phyloP scores from a whole-genome alignment of 2,329 filamentous ascomycete genomes.

The Pyrenochaeta sp. region DNA sequence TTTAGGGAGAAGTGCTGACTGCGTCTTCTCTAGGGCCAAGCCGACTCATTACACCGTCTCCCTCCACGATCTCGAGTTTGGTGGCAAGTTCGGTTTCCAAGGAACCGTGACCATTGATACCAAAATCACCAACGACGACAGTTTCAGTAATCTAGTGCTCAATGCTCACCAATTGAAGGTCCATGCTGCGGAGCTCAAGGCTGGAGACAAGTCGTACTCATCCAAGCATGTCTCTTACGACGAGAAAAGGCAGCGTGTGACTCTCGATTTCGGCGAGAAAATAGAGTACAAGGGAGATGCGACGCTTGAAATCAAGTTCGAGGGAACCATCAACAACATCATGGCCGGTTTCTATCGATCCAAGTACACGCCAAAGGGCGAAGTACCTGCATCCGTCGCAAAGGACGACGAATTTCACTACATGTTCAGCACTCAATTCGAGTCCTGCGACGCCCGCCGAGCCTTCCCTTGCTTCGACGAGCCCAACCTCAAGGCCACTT shows the following conservation, averaged over 20 bases:
- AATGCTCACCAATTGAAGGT: constrained; percentile 88
- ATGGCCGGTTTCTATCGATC: constrained; percentile 95
- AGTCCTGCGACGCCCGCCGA: constrained; percentile 91
- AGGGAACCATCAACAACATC: constrained; percentile 80
- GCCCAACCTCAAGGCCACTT: constrained; percentile 94
- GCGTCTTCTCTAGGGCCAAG: constrained; percentile 66
- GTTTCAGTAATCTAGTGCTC: constrained; percentile 77
- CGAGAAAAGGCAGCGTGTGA: constrained; percentile 82
- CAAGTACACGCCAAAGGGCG: constrained; percentile 83
- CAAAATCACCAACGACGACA: constrained; percentile 68
- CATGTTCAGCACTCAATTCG: constrained; percentile 95
- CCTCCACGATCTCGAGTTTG: constrained; percentile 77
- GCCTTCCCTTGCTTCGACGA: constrained; percentile 99
- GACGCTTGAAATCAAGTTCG: constrained; percentile 73
- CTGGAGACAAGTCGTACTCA: constrained; percentile 64
- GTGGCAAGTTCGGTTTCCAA: constrained; percentile 79
- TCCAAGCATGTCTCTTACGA: constrained; percentile 79
- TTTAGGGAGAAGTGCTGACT: too few species aligned
- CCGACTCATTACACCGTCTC: constrained; percentile 86
- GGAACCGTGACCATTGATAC: constrained; percentile 83
- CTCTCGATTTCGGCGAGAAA: constrained; percentile 76
- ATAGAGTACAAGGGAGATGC: constrained; percentile 73
- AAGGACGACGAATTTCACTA: constrained; percentile 70
- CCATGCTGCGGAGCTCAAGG: constrained; percentile 67
- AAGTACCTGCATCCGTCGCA: constrained; percentile 78